phyloP scores from a whole-genome alignment of 306 rosid species.

The Acacia confusa region DNA sequence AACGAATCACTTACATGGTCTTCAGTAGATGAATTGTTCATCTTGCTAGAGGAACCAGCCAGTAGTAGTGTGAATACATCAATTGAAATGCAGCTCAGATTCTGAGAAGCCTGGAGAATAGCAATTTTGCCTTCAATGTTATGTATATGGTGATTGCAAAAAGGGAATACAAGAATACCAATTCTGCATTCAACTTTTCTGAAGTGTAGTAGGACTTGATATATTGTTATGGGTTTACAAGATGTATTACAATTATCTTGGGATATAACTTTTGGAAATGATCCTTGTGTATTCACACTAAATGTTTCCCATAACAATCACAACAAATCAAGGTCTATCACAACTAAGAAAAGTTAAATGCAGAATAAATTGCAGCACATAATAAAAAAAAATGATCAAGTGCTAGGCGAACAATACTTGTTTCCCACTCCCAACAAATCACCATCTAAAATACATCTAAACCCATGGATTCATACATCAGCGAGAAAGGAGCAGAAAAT shows the following conservation, averaged over 20 bases:
- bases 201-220: background rate
- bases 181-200: background rate
- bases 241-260: background rate
- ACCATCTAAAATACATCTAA: background rate
- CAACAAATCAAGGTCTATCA: background rate
- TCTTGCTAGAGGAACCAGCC: constrained; percentile 44
- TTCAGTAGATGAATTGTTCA: constrained; percentile 60
- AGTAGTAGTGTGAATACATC: constrained; percentile 50
- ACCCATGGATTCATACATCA: background rate
- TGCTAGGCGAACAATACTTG: too few species aligned
- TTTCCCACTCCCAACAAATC: background rate
- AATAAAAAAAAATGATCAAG: background rate
- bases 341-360: background rate
- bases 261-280: background rate
- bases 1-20: constrained; percentile 57
- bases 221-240: background rate
- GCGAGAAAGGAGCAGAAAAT: background rate
- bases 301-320: background rate
- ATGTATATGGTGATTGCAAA: too few species aligned
- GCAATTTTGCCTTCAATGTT: constrained; percentile 15
- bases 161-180: too few species aligned
- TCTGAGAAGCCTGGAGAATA: constrained; percentile 55
- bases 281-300: background rate
- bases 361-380: background rate
- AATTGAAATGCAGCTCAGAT: constrained; percentile 28